These are phyloP conservation scores for Pseudocercospora eumusae DNA, from an alignment of 2,329 filamentous ascomycete genomes.

Conservation along the genomic window DNA sequence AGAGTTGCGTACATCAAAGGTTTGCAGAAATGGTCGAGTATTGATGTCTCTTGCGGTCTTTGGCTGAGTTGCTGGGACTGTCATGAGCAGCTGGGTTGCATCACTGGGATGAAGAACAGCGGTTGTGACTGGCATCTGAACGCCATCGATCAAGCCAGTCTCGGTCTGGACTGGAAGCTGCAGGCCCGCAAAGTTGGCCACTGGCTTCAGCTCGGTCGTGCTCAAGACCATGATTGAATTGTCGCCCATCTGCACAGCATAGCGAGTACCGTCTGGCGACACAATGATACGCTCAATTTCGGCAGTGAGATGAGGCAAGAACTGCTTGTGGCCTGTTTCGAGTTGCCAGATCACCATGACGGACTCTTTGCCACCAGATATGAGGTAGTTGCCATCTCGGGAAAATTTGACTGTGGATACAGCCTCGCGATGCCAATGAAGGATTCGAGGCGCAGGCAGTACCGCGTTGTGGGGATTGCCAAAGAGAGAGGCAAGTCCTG, in stretches of 20 bases:
- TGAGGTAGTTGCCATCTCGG: conserved; percentile 89
- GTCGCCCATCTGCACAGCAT: conserved; percentile 82
- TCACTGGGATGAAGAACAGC: conserved; percentile 46
- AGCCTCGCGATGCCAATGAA: conserved; percentile 88
- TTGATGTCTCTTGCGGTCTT: conserved; percentile 36
- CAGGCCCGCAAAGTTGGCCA: conserved; percentile 79
- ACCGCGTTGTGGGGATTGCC: conserved; percentile 25
- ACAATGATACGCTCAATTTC: conserved; percentile 82
- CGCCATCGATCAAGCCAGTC: conserved; percentile 13
- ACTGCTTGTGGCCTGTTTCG: conserved; percentile 78
- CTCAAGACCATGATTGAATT: conserved; percentile 91
- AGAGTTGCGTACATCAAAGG: conserved; percentile 78
- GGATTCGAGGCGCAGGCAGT: conserved; percentile 59
- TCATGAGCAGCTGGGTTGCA: conserved; percentile 48
- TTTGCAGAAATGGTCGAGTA: conserved; percentile 69
- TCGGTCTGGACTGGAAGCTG: conserved; percentile 53
- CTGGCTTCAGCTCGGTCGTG: conserved; percentile 83
- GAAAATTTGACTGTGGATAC: conserved; percentile 91
- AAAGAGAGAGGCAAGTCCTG: conserved; percentile 42
- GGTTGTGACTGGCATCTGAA: conserved; percentile 29
- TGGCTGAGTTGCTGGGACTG: conserved; percentile 56
- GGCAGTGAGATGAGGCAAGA: conserved; percentile 85
- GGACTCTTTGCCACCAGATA: conserved; percentile 89
- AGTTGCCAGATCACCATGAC: conserved; percentile 91
- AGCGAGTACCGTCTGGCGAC: conserved; percentile 75